Conservation (phyloP, 2,329 filamentous ascomycete species). For the Cryphonectria parasitica region DNA sequence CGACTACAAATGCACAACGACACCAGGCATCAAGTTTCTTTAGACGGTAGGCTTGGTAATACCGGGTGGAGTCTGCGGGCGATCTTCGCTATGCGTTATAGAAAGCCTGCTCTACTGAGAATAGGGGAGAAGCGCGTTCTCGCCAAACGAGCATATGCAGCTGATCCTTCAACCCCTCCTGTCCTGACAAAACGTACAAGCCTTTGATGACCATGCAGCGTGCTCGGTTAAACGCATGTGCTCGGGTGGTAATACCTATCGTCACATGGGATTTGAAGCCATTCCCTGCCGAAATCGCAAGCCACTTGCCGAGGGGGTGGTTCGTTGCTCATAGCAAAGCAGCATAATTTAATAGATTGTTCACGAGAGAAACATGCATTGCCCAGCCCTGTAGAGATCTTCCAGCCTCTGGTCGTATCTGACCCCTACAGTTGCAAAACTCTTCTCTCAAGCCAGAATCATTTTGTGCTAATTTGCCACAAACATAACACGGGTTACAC, state of each 20-base stretch:
- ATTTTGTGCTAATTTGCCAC: background rate
- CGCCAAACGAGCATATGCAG: background rate
- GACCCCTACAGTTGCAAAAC: background rate
- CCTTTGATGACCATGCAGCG: background rate
- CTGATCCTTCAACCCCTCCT: background rate
- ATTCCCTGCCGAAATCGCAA: background rate
- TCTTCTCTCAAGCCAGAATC: background rate
- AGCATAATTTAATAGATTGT: background rate
- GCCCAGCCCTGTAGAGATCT: background rate
- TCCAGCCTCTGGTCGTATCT: background rate
- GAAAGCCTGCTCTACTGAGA: background rate
- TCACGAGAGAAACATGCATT: background rate
- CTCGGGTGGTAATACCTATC: background rate
- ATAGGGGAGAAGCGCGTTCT: background rate
- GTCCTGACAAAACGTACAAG: background rate
- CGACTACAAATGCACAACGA: background rate
- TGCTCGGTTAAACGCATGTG: background rate
- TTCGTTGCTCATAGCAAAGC: background rate
- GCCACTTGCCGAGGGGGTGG: background rate
- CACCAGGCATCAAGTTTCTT: background rate
- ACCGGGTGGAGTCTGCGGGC: background rate
- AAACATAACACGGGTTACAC: background rate
- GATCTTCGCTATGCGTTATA: background rate
- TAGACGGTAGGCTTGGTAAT: background rate
- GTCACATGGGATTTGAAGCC: background rate